Evolutionary conservation across 1,139 yeast genomes (phyloP).

Genomic region (Suhomyces panamericanus): DNA sequence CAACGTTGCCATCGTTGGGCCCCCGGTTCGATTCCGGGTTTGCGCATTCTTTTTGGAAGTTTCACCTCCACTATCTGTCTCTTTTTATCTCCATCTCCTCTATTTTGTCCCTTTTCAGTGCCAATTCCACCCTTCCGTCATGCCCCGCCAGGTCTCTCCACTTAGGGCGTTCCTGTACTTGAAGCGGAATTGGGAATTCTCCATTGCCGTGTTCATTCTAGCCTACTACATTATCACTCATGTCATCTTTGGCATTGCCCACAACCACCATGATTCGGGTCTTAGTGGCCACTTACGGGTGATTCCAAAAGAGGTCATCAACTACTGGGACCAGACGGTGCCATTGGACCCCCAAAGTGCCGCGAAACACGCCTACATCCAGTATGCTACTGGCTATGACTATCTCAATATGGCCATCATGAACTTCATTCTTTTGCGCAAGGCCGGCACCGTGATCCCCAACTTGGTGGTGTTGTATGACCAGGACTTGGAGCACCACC

Average conservation of each 20-base stretch:
- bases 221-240: slow-evolving; percentile 24
- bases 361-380: slow-evolving; percentile 31
- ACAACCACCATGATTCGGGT: slow-evolving; percentile 15
- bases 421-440: slow-evolving; percentile 28
- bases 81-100: background rate
- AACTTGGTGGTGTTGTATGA: slow-evolving; percentile 32
- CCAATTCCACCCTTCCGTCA: background rate
- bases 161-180: background rate
- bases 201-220: slow-evolving; percentile 24
- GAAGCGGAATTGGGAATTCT: slow-evolving; percentile 27
- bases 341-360: background rate
- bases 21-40: slow-evolving; percentile 24
- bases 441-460: slow-evolving; percentile 22
- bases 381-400: slow-evolving; percentile 37
- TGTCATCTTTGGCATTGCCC: slow-evolving; percentile 15
- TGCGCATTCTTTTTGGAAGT: slow-evolving; percentile 16
- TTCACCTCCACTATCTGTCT: background rate
- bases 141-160: background rate
- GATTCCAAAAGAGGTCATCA: slow-evolving; percentile 25
- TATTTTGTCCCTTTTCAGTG: no score
- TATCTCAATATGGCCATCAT: slow-evolving; percentile 36
- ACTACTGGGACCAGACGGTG: slow-evolving; percentile 13
- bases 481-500: slow-evolving; percentile 17
- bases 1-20: slow-evolving; percentile 23
- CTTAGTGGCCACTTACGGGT: slow-evolving; percentile 23